These are phyloP conservation scores for Mesostigma viride DNA, from an alignment of 139 green algal genomes.

Conservation along the genomic window DNA sequence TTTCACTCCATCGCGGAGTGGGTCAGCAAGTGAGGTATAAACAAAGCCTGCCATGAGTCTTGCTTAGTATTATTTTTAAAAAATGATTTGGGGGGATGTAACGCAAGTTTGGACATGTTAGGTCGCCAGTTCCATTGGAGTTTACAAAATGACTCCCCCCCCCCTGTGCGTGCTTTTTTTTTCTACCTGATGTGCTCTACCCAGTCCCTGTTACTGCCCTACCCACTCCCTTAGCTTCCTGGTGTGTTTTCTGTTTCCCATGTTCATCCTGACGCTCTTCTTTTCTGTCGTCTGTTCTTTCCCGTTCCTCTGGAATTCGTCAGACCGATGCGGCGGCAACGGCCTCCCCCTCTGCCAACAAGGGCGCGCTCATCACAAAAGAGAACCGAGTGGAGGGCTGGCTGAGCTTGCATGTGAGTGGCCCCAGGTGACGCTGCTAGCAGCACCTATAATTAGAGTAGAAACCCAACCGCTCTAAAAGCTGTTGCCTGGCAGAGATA, in stretches of 20 bases:
- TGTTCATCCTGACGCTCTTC: slow-evolving; percentile 6
- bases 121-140: too few relatives aligned
- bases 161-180: too few relatives aligned
- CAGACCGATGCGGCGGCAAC: too few relatives aligned
- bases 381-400: slow-evolving; percentile 13
- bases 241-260: background rate
- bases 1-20: background rate
- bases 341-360: too few relatives aligned
- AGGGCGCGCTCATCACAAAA: slow-evolving; percentile 19
- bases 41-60: background rate
- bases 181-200: too few relatives aligned
- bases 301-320: too few relatives aligned
- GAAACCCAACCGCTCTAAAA: background rate
- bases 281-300: background rate
- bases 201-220: background rate
- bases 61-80: background rate
- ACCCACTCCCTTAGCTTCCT: too few relatives aligned
- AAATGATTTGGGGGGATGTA: background rate
- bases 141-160: too few relatives aligned
- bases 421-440: background rate
- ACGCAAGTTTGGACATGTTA: too few relatives aligned
- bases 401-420: slow-evolving; percentile 26
- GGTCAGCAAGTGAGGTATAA: background rate
- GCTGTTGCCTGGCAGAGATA: background rate
- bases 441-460: background rate